phyloP scores from a whole-genome alignment of 306 rosid species.

The Hippophae rhamnoides region DNA sequence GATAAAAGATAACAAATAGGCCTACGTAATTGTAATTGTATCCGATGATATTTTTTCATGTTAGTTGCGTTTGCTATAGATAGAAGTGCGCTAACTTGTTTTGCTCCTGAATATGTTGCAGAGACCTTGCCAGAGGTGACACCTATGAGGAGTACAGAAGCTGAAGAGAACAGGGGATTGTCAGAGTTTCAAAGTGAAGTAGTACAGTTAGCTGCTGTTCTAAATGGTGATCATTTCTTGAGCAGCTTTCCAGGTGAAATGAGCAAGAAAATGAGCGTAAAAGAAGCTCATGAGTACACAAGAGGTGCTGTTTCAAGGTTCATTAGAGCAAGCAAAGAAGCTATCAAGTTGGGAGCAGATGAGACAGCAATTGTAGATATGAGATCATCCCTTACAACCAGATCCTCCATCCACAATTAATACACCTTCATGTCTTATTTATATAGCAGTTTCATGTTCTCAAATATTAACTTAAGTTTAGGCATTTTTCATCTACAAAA shows the following conservation, averaged over 20 bases:
- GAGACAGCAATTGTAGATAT: constrained; percentile 91
- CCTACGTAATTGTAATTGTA: too few species aligned
- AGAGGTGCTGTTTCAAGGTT: constrained; percentile 83
- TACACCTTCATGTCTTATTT: neutral
- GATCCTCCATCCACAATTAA: constrained; percentile 56
- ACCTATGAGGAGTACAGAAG: constrained; percentile 62
- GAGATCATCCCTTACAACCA: constrained; percentile 98
- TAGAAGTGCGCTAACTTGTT: neutral
- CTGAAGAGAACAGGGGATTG: constrained; percentile 48
- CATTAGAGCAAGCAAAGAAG: constrained; percentile 92
- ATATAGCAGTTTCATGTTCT: neutral
- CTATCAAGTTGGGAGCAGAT: constrained; percentile 78
- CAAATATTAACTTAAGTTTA: constrained; percentile 2
- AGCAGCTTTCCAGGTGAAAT: constrained; percentile 84
- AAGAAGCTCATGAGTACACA: constrained; percentile 66
- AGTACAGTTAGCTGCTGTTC: constrained; percentile 90
- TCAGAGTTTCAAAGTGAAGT: constrained; percentile 90
- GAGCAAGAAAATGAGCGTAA: constrained; percentile 81
- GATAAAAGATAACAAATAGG: too few species aligned
- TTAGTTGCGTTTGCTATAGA: neutral
- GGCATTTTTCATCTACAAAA: neutral
- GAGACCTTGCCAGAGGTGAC: constrained; percentile 78
- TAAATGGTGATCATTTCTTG: constrained; percentile 82
- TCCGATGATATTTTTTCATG: too few species aligned
- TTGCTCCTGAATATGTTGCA: constrained; percentile 20